Evolutionary conservation across 2,329 filamentous ascomycete genomes (phyloP).

Genomic region (Grosmannia huntii): DNA sequence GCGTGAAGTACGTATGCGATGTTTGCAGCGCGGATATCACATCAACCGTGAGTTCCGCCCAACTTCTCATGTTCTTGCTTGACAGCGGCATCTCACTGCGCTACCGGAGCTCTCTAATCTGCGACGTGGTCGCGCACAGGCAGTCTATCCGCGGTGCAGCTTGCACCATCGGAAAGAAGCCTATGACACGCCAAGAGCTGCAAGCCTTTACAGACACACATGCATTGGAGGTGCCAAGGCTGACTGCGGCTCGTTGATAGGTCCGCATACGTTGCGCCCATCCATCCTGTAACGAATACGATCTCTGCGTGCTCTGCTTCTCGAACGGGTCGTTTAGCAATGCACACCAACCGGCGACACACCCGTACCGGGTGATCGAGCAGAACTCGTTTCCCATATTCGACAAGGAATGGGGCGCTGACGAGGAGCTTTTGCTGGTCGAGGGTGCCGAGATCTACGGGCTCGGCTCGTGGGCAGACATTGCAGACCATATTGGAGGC

Average conservation of each 20-base stretch:
- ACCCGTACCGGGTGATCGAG: conserved; percentile 88
- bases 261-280: conserved; percentile 91
- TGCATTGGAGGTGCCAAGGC: neutral
- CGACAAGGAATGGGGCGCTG: conserved; percentile 86
- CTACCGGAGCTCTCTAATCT: too few relatives aligned
- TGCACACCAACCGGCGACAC: conserved; percentile 73
- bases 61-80: neutral
- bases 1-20: conserved; percentile 94
- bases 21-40: conserved; percentile 95
- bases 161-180: neutral
- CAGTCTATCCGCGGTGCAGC: neutral
- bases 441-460: conserved; percentile 96
- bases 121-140: neutral
- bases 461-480: conserved; percentile 92
- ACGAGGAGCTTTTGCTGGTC: conserved; percentile 85
- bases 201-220: neutral
- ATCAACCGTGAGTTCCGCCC: conserved; percentile 58
- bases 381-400: conserved; percentile 98
- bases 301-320: conserved; percentile 94
- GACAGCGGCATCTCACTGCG: too few relatives aligned
- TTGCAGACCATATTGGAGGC: conserved; percentile 94
- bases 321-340: conserved; percentile 67
- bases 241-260: conserved; percentile 27
- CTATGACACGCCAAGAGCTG: neutral
- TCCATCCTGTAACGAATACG: conserved; percentile 76